Percentiles rank a stretch among this genome's conserved stretches.
These are phyloP conservation scores for Populus tremula DNA, from an alignment of 345 rosid species.

Conservation along the genomic window DNA sequence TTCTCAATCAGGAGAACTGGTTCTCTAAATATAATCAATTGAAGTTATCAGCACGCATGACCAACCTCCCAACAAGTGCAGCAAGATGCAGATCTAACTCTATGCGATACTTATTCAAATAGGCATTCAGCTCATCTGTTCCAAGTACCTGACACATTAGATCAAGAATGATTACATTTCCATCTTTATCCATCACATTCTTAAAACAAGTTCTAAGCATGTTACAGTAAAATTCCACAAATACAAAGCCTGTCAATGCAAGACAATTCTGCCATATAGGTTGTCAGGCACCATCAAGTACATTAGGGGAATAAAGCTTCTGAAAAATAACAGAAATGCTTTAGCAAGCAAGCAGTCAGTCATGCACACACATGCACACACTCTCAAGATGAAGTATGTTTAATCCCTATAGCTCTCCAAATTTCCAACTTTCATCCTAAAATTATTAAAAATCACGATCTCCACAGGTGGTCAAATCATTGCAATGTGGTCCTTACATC, in stretches of 20 bases:
- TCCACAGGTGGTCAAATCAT: neutral
- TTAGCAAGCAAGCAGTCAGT: neutral
- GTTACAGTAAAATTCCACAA: neutral
- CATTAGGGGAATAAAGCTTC: neutral
- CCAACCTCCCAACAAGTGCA: conserved; percentile 86
- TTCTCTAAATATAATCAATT: neutral
- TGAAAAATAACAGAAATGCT: neutral
- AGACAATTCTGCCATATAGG: neutral
- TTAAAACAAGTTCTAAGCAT: no score
- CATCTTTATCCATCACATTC: neutral
- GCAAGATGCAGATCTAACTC: conserved; percentile 90
- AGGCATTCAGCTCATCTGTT: conserved; percentile 82
- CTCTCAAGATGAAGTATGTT: neutral
- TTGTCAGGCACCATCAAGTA: neutral
- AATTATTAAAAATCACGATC: neutral
- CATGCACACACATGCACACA: neutral
- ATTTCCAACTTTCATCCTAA: neutral
- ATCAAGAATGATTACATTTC: neutral
- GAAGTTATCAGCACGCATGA: neutral
- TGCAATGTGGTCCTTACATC: neutral
- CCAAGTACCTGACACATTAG: conserved; percentile 67
- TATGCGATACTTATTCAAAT: conserved; percentile 75
- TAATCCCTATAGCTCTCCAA: neutral
- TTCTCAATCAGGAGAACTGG: conserved; percentile 5
- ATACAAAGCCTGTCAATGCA: neutral